phyloP scores from a whole-genome alignment of 1,284 basidiomycete genomes.

The Cutaneotrichosporon daszewskae region DNA sequence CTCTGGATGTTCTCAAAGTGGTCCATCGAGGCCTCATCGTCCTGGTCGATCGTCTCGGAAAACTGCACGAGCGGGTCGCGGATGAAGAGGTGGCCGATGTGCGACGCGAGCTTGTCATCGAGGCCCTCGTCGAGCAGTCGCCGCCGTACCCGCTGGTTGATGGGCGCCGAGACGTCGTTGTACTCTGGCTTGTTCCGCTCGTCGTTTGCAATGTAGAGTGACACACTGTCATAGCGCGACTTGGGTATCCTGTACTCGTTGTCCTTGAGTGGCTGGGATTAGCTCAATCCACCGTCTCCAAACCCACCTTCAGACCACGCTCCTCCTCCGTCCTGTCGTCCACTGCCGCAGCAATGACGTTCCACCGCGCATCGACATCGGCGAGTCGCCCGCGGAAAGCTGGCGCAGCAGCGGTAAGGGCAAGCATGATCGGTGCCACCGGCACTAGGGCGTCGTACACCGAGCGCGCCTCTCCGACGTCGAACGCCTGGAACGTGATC shows the following conservation, averaged over 20 bases:
- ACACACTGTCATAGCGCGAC: slow-evolving; percentile 93
- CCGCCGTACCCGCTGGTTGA: slow-evolving; percentile 67
- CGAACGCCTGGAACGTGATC: slow-evolving; percentile 94
- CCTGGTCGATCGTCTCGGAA: slow-evolving; percentile 87
- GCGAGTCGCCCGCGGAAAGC: slow-evolving; percentile 90
- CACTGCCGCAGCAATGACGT: slow-evolving; percentile 93
- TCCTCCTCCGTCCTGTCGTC: slow-evolving; percentile 96
- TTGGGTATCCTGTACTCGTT: slow-evolving; percentile 79
- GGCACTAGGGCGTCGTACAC: slow-evolving; percentile 95
- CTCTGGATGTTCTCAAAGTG: slow-evolving; percentile 99
- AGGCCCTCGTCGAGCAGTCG: slow-evolving; percentile 71
- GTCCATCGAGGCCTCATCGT: slow-evolving; percentile 79
- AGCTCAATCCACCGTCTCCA: neutral
- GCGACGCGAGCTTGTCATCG: slow-evolving; percentile 79
- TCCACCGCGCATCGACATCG: slow-evolving; percentile 97
- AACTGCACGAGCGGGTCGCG: slow-evolving; percentile 96
- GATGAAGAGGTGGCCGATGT: slow-evolving; percentile 94
- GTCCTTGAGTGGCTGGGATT: slow-evolving; percentile 61
- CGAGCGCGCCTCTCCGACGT: slow-evolving; percentile 80
- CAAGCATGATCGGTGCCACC: slow-evolving; percentile 89
- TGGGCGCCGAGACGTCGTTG: slow-evolving; percentile 80
- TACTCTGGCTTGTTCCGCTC: slow-evolving; percentile 85
- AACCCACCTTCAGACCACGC: slow-evolving; percentile 60
- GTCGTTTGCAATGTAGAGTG: slow-evolving; percentile 84
- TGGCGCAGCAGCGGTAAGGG: slow-evolving; percentile 88